phyloP scores from a whole-genome alignment of 75 land plant species.

The Larix kaempferi region DNA sequence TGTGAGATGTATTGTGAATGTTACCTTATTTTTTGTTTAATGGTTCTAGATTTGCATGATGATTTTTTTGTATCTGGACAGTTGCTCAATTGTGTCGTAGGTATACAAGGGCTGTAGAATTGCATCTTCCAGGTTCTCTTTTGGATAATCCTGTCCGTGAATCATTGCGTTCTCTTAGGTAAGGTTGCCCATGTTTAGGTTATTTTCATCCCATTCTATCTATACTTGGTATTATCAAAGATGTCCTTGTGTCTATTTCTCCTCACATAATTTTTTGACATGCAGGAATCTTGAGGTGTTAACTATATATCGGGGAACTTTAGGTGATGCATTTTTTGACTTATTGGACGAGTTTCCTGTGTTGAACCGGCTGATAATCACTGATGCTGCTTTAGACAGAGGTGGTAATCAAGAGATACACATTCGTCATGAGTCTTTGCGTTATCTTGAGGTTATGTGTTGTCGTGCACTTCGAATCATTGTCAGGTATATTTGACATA shows the following conservation, averaged over 20 bases:
- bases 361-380: not conserved
- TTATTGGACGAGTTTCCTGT: constrained; percentile 2
- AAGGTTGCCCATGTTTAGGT: not conserved
- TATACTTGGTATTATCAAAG: not conserved
- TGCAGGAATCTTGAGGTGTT: constrained; percentile 6
- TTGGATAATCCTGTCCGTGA: constrained; percentile 3
- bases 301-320: not conserved
- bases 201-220: not conserved
- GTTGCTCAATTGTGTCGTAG: constrained; percentile 2
- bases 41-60: not conserved
- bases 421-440: constrained; percentile 62
- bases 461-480: constrained; percentile 88
- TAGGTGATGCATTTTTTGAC: not conserved
- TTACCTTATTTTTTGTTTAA: too few species aligned
- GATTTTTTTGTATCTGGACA: not conserved
- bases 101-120: constrained; percentile 2
- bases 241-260: too few species aligned
- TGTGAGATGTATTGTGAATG: too few species aligned
- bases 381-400: constrained; percentile 20
- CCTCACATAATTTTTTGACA: too few species aligned
- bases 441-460: constrained; percentile 52
- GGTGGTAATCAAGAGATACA: constrained; percentile 72
- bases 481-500: constrained; percentile 58
- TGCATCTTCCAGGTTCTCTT: constrained; percentile 1
- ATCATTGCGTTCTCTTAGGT: constrained; percentile 7